Conservation (phyloP, 2,329 filamentous ascomycete species). For the Trichophyton verrucosum region DNA sequence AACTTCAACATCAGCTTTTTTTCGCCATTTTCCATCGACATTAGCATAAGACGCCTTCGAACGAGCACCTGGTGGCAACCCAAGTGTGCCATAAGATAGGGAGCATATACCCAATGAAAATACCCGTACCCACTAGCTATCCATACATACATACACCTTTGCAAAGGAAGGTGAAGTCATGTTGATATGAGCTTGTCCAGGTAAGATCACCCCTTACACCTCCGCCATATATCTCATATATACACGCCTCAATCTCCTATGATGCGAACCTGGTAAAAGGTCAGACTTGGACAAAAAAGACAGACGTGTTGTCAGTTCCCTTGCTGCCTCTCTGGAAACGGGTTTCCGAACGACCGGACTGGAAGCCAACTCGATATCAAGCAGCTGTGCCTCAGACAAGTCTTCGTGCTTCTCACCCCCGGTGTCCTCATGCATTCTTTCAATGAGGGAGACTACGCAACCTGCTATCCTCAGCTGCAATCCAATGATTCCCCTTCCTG, state of each 20-base stretch:
- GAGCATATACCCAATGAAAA: too few relatives aligned
- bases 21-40: not conserved
- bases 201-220: not conserved
- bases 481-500: not conserved
- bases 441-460: not conserved
- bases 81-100: too few relatives aligned
- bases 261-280: conserved; percentile 38
- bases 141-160: too few relatives aligned
- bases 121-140: too few relatives aligned
- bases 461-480: not conserved
- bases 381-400: not conserved
- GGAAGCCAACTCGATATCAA: not conserved
- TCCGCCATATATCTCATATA: not conserved
- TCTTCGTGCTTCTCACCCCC: not conserved
- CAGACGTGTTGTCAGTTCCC: not conserved
- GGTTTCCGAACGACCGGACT: not conserved
- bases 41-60: too few relatives aligned
- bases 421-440: not conserved
- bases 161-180: not conserved
- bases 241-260: conserved; percentile 22
- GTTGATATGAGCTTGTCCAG: not conserved
- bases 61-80: too few relatives aligned
- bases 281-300: conserved; percentile 23
- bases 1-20: not conserved
- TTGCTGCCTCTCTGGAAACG: not conserved